Evolutionary conservation across 768 basidiomycete genomes (phyloP), one percentile per base, ranked within the genome.

Genomic region (Hericium rajendrae): DNA sequence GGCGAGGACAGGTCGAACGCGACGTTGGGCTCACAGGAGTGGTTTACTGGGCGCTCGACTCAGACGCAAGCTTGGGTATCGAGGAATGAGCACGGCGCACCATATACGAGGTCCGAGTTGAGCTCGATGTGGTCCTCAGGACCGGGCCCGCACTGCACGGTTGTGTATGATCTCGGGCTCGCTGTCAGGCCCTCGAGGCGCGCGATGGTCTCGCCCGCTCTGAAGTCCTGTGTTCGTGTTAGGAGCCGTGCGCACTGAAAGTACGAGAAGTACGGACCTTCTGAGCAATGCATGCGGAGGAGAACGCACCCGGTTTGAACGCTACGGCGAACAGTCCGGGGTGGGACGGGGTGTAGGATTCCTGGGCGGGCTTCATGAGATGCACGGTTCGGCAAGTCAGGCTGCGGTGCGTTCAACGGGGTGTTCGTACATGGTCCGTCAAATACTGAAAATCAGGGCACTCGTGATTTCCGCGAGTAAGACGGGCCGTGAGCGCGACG

Each of bases 1-100:
- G 62, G 40, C 0, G 74, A 73, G 28, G 76, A 73, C 5, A 85
- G 65, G 63, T 84, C 78, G 64, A 84, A 78, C 1, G 72, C 78
- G 51, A 76, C 71, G 56, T 80, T 83, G 3, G 83, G 83, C 16
- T 78, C 75, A 69, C 84, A 86, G 12, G 81, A 83, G 65, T 84
- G 82, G 65, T 84, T 83, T 59, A 80, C 80, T 81, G 52, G n/a
- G 11, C 4, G 41, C 16, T 5, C 37, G 41, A 43, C 52, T 32
- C 12, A 55, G 20, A 48, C 51, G 24, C 46, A 59, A 28, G 57
- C 38, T 18, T 10, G 15, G 50, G 20, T 13, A 6, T 20, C n/a
- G 2, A 39, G n/a, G 48, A 38, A 12, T 13, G 20, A 32, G 18
- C 53, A 58, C 20, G 41, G 69, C 77, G 64, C 65, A 80, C 82